Conservation (phyloP, 768 basidiomycete genomes). For the Termitomyces sp. region DNA sequence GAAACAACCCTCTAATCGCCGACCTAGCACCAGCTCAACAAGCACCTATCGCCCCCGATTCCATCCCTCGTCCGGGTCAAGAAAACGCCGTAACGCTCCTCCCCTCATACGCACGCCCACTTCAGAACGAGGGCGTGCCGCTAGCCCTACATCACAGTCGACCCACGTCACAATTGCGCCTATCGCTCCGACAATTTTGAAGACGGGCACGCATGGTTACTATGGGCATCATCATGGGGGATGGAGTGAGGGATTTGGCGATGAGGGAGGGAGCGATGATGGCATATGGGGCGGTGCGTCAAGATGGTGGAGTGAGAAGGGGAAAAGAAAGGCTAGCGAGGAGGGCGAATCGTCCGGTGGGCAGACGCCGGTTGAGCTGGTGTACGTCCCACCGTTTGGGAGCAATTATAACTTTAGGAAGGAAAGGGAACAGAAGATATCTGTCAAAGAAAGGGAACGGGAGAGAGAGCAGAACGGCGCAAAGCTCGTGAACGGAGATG, state of each 20-base stretch:
- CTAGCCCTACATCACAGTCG: conserved; percentile 1
- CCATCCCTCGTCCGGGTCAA: conserved; percentile 17
- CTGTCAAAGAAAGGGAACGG: conserved; percentile 16
- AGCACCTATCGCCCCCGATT: conserved; percentile 20
- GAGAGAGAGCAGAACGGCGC: conserved; percentile 11
- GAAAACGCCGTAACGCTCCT: conserved; percentile 20
- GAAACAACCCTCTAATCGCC: conserved; percentile 16
- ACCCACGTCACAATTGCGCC: conserved; percentile 42
- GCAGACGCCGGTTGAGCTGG: conserved; percentile 58
- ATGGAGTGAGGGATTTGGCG: conserved; percentile 48
- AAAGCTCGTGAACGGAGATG: conserved; percentile 8
- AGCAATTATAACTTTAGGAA: conserved; percentile 29
- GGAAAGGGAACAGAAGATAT: conserved; percentile 16
- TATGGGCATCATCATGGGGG: conserved; percentile 28
- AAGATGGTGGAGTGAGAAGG: conserved; percentile 15
- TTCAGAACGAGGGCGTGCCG: background rate
- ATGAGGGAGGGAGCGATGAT: conserved; percentile 36
- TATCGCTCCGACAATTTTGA: conserved; percentile 74
- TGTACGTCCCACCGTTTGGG: conserved; percentile 59
- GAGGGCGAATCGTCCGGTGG: conserved; percentile 30
- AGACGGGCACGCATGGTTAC: conserved; percentile 61
- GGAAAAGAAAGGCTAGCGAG: conserved; percentile 13
- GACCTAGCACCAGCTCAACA: conserved; percentile 17
- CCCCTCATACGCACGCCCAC: conserved; percentile 23
- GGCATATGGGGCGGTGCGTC: conserved; percentile 15